Evolutionary conservation across 2,329 filamentous ascomycete species (phyloP), one percentile per base, ranked within the genome.

Genomic region (Cladosporium oxysporum): DNA sequence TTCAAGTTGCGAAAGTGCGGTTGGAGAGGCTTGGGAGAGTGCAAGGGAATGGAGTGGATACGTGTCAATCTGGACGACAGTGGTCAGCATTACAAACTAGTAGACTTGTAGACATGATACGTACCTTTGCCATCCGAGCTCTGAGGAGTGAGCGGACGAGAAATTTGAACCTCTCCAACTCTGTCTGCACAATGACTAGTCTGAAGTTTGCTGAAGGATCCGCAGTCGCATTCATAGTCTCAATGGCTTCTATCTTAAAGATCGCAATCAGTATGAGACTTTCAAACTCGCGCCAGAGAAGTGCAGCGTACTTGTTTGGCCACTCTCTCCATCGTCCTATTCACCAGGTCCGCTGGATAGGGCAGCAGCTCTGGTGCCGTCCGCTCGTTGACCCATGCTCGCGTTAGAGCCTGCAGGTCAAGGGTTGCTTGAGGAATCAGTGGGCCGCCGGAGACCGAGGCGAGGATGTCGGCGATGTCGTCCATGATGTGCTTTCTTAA

Each of bases 111-210:
- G 12, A 16, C 16, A 44, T 29, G 23, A 80, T 80, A 71, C 78
- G 73, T 76, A 92, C 91, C 85, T 99, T 98, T 63, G 91, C 88
- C 66, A 98, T 88, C n/a, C 95, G 85, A 11, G 91, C 89, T 62
- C 96, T 86, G 65, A 99, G 79, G 70, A 94, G 90, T 70, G 91
- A 90, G 67, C 95, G 86, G 21, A 98, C 86, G 26, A 99, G 84
- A 75, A 93, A 99, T 80, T 97, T 97, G 80, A 91, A 96, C 55
- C 95, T 85, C 77, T 97, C 93, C 64, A 99, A 86, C 80, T 99
- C 95, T 7, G 96, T 98, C 82, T 99, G 95, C 64, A 97, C 89
- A 68, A 99, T 90, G 58, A 97, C 97, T 74, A 98, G 88, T 68
- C 88, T 88, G 77, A 99, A 97, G 77, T 97, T 98, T 69, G 91